A percentile compares a stretch with the other conserved stretches of the same genome.
Evolutionary conservation across 208 protist genomes (phyloP).

Genomic region (Leishmania martiniquensis): DNA sequence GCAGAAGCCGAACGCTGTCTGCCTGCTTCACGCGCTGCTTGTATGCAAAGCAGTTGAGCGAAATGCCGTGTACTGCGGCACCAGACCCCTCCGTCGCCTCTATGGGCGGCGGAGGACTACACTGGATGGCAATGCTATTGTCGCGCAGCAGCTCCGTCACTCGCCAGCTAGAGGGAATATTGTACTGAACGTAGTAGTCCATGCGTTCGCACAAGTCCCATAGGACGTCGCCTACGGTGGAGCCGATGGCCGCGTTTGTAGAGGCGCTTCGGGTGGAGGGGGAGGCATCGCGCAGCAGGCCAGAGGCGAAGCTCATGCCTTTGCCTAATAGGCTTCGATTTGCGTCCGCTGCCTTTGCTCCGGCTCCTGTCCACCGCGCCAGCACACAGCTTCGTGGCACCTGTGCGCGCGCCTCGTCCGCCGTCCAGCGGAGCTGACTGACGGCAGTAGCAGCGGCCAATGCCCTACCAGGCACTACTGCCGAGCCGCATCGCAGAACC

Average conservation of each 20-base stretch:
- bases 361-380: conserved; percentile 52
- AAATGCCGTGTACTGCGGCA: conserved; percentile 68
- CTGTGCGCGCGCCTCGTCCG: conserved; percentile 5
- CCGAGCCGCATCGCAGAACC: background rate
- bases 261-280: conserved; percentile 23
- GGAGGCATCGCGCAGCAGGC: conserved; percentile 31
- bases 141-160: conserved; percentile 66
- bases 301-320: conserved; percentile 75
- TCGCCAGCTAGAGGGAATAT: conserved; percentile 65
- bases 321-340: conserved; percentile 40
- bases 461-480: background rate
- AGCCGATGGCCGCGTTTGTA: conserved; percentile 21
- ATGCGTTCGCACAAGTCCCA: conserved; percentile 83
- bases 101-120: conserved; percentile 42
- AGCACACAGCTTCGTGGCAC: conserved; percentile 48
- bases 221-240: conserved; percentile 56
- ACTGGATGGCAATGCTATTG: conserved; percentile 81
- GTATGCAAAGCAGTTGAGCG: conserved; percentile 84
- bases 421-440: background rate
- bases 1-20: conserved; percentile 61
- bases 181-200: conserved; percentile 87
- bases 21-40: conserved; percentile 66
- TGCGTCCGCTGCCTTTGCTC: conserved; percentile 6
- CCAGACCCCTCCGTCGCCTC: conserved; percentile 4
- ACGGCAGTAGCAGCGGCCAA: background rate